phyloP scores from a whole-genome alignment of 768 basidiomycete species.

The Tricholoma hemisulphureum region DNA sequence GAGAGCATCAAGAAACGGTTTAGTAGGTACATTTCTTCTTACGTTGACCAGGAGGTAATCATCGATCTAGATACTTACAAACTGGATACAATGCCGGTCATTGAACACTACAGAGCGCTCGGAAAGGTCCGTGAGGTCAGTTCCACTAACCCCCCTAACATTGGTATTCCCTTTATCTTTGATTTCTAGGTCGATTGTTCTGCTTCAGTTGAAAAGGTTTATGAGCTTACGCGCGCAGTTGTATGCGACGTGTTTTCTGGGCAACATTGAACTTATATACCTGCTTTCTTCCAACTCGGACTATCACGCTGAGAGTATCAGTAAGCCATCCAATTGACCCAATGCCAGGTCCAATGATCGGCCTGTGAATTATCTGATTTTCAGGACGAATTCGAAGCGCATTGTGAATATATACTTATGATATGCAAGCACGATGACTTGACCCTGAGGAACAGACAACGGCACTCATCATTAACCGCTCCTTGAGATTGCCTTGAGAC shows the following conservation, averaged over 20 bases:
- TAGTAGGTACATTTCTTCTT: conserved; percentile 45
- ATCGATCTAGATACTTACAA: conserved; percentile 68
- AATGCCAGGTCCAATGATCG: too few species aligned
- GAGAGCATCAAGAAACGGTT: conserved; percentile 98
- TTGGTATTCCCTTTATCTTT: background rate
- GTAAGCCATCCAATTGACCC: too few species aligned
- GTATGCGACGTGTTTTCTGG: conserved; percentile 33
- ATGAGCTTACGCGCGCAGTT: conserved; percentile 42
- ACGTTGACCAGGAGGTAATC: background rate
- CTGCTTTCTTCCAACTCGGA: too few species aligned
- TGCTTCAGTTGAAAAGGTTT: conserved; percentile 65
- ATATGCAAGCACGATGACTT: too few species aligned
- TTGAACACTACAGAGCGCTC: conserved; percentile 68
- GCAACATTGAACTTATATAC: too few species aligned
- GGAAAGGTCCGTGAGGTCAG: conserved; percentile 80
- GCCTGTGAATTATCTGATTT: too few species aligned
- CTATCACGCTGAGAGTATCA: too few species aligned
- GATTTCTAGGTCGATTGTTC: conserved; percentile 63
- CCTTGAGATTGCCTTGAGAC: too few species aligned
- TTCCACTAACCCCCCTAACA: conserved; percentile 5
- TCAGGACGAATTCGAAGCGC: too few species aligned
- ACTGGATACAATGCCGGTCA: conserved; percentile 89
- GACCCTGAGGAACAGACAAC: too few species aligned
- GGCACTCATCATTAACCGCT: too few species aligned
- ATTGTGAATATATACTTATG: too few species aligned